phyloP scores from a whole-genome alignment of 2,329 filamentous ascomycete species.

The Aureobasidium musti region DNA sequence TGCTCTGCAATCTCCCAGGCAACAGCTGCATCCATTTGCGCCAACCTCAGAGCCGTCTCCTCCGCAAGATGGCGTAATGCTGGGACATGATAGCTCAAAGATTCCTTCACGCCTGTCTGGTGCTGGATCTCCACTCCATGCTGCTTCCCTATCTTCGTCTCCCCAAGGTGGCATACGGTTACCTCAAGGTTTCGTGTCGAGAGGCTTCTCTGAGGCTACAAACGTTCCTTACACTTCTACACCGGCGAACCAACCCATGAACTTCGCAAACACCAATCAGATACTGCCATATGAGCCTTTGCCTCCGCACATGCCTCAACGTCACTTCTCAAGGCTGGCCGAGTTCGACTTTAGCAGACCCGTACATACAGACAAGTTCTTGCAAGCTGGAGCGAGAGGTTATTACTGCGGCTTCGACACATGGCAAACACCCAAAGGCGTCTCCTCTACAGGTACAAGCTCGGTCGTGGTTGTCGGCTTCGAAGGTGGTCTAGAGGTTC shows the following conservation, averaged over 20 bases:
- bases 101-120: slow-evolving; percentile 11
- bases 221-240: not conserved
- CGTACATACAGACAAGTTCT: slow-evolving; percentile 33
- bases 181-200: slow-evolving; percentile 16
- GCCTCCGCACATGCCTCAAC: slow-evolving; percentile 42
- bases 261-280: slow-evolving; percentile 30
- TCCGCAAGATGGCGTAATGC: slow-evolving; percentile 28
- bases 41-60: slow-evolving; percentile 25
- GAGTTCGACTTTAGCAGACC: slow-evolving; percentile 37
- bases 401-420: slow-evolving; percentile 82
- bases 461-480: slow-evolving; percentile 72
- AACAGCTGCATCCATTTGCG: slow-evolving; percentile 6
- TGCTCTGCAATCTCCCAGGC: not conserved
- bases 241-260: slow-evolving; percentile 8
- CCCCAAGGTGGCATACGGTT: slow-evolving; percentile 28
- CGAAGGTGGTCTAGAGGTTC: slow-evolving; percentile 76
- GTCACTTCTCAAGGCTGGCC: slow-evolving; percentile 41
- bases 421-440: slow-evolving; percentile 51
- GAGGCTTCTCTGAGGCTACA: slow-evolving; percentile 11
- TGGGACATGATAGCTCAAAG: slow-evolving; percentile 5
- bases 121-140: slow-evolving; percentile 15
- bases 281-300: slow-evolving; percentile 37
- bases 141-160: slow-evolving; percentile 25
- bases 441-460: slow-evolving; percentile 44
- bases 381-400: slow-evolving; percentile 55